phyloP scores from a whole-genome alignment of 2,329 filamentous ascomycete genomes.

The Venturia nashicola region DNA sequence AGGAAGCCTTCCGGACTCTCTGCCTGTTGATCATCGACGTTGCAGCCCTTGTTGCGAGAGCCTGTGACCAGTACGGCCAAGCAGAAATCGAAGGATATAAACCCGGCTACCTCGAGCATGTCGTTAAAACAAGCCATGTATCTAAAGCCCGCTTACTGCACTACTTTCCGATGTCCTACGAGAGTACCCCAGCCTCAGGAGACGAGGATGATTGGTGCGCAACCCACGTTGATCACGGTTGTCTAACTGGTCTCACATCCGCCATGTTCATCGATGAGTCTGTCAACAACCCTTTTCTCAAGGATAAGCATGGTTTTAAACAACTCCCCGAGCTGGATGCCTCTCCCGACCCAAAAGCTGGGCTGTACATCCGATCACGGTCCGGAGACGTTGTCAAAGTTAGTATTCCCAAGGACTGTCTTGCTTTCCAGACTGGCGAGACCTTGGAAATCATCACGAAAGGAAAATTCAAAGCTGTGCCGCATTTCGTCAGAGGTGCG shows the following conservation, averaged over 20 bases:
- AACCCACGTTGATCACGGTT: conserved; percentile 82
- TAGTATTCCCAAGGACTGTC: conserved; percentile 77
- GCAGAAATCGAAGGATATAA: conserved; percentile 68
- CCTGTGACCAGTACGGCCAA: conserved; percentile 76
- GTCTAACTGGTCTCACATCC: conserved; percentile 82
- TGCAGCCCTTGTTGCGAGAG: conserved; percentile 76
- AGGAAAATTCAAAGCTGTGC: conserved; percentile 88
- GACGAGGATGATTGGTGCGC: conserved; percentile 91
- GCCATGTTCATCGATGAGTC: conserved; percentile 92
- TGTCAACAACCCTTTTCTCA: conserved; percentile 22
- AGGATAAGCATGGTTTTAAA: conserved; percentile 19
- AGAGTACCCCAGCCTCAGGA: conserved; percentile 12
- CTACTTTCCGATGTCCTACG: conserved; percentile 50
- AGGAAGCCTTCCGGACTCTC: conserved; percentile 56
- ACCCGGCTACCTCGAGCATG: conserved; percentile 67
- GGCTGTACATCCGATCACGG: conserved; percentile 88
- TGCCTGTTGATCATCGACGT: conserved; percentile 81
- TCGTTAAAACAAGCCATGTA: conserved; percentile 73
- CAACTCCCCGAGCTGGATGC: conserved; percentile 55
- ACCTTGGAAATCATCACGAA: conserved; percentile 79
- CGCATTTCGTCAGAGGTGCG: conserved; percentile 83
- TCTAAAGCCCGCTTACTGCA: conserved; percentile 88
- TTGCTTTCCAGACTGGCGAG: conserved; percentile 94
- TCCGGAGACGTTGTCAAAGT: conserved; percentile 78
- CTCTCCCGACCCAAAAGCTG: conserved; percentile 73